Evolutionary conservation across 345 rosid genomes (phyloP).

Genomic region (Nephelium lappaceum): DNA sequence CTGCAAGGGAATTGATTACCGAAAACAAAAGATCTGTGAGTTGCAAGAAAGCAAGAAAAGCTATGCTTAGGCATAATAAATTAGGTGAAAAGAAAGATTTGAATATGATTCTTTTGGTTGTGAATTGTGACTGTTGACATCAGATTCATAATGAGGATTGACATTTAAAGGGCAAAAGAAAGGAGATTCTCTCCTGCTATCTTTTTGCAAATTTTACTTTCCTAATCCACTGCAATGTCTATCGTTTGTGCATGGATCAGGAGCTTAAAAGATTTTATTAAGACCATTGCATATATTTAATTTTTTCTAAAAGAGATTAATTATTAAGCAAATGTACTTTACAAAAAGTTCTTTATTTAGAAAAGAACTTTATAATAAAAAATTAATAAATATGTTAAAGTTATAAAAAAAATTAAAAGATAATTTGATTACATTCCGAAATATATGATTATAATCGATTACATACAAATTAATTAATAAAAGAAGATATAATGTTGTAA

Average conservation of each 20-base stretch:
- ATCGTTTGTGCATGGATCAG: constrained; percentile 11
- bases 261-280: neutral
- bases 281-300: neutral
- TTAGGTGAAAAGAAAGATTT: constrained; percentile 2
- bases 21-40: neutral
- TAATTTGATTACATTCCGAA: too few species aligned
- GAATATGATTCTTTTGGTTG: constrained; percentile 11
- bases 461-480: neutral
- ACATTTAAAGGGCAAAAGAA: constrained; percentile 5
- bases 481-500: neutral
- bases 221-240: neutral
- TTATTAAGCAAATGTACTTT: constrained; percentile 2
- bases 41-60: neutral
- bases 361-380: neutral
- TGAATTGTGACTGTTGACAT: constrained; percentile 1
- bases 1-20: too few species aligned
- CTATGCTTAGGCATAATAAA: neutral
- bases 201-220: constrained; percentile 1
- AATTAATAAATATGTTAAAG: neutral
- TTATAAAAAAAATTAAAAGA: too few species aligned
- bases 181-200: constrained; percentile 8
- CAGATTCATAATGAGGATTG: constrained; percentile 10
- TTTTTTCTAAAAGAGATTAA: neutral
- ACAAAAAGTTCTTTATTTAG: neutral
- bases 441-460: neutral